Evolutionary conservation across 169 alveolate species (phyloP), one percentile per base, ranked within the genome.

Genomic region (Perkinsus olseni): DNA sequence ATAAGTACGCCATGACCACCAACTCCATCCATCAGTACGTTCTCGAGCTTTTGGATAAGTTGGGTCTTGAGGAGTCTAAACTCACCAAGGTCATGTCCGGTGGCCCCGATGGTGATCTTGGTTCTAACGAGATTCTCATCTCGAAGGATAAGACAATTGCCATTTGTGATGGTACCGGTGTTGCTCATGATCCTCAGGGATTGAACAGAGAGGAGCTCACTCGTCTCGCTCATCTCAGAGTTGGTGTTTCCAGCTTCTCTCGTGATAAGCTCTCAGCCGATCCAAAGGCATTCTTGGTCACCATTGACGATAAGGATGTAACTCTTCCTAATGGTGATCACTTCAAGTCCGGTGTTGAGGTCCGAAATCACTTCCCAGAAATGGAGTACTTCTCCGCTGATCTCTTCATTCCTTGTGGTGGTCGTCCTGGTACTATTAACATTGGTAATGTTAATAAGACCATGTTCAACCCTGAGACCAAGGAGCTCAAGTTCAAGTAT

Each of bases 21-120:
- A 92, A 94, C 40, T 51, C 94, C 62, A 94, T 94, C 28, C 94
- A 94, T 37, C 40, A 38, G 37, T 92, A 91, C 91, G 91, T 74
- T 40, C 3, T 11, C 50, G 50, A 40, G 50, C 74, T 97, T 28
- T 94, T 96, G 91, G 94, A 95, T 74, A 96, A 96, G 94, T 93
- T 90, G 93, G 94, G 94, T 62, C 31, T 96, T 62, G 93, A 95
- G 74, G 98, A 96, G 92, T 96, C 94, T 91, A 91, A 93, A 34
- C 97, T 97, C 92, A 96, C 97, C n/a, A 94, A 97, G 74, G 95
- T 97, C 74, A 94, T 96, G 74, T 96, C 97, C 0, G 98, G 98
- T 0, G 98, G 98, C 21, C 98, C 98, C 0, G 98, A 97, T 94
- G 98, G 98, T 0, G 98, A 97, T 92, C 93, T 97, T 91, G 98